Evolutionary conservation across 139 green algal genomes (phyloP).

Genomic region (Tetraselmis striata): DNA sequence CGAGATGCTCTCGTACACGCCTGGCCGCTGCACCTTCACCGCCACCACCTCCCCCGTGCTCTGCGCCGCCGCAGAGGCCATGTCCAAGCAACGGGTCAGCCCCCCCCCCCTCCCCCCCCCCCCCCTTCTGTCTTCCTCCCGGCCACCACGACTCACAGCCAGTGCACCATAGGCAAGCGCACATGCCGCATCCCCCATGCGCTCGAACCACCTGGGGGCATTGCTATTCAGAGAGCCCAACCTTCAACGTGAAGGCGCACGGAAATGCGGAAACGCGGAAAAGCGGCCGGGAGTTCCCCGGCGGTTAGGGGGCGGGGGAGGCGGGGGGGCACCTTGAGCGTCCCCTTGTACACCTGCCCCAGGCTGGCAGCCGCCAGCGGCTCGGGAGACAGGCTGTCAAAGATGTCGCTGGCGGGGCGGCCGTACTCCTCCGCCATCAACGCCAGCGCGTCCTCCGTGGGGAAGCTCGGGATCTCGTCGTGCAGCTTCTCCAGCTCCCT

Average conservation of each 20-base stretch:
- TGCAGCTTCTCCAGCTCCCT: conserved; percentile 74
- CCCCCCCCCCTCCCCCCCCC: background rate
- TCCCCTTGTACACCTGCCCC: conserved; percentile 55
- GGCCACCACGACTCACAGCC: no score
- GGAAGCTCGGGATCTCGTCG: conserved; percentile 78
- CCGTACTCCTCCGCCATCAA: conserved; percentile 64
- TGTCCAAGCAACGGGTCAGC: background rate
- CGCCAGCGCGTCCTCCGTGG: conserved; percentile 35
- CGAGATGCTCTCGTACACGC: conserved; percentile 65
- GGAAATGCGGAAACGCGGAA: no score
- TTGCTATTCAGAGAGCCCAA: no score
- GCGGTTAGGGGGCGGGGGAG: no score
- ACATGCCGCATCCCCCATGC: background rate
- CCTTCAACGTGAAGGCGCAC: no score
- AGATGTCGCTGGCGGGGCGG: conserved; percentile 39
- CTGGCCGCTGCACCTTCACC: conserved; percentile 71
- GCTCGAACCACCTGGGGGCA: no score
- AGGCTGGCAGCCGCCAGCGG: conserved; percentile 78
- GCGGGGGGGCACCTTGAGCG: background rate
- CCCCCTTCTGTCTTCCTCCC: no score
- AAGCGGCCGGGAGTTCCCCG: no score
- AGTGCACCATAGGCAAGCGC: background rate
- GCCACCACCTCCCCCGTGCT: conserved; percentile 7
- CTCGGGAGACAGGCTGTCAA: conserved; percentile 46
- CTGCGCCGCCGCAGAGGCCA: background rate